Percentiles rank a stretch among this genome's conserved stretches.
phyloP scores from a whole-genome alignment of 129 eudicot genomes.

The Helianthus tuberosus region DNA sequence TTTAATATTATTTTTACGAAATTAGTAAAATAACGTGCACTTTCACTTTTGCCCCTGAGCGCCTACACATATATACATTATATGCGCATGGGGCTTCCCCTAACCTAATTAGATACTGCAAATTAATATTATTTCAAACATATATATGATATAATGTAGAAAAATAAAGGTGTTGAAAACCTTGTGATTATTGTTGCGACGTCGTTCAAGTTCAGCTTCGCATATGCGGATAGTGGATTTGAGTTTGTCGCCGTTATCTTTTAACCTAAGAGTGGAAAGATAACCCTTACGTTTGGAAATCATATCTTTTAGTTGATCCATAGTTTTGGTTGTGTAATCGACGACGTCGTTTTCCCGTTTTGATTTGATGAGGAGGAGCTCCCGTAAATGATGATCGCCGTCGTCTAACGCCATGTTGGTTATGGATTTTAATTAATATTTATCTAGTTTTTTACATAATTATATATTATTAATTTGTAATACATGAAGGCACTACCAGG shows the following conservation, averaged over 20 bases:
- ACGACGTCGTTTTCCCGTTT: neutral
- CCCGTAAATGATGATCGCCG: neutral
- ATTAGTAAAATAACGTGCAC: too few relatives aligned
- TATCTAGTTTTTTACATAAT: too few relatives aligned
- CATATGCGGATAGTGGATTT: conserved; percentile 13
- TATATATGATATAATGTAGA: neutral
- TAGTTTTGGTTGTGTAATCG: neutral
- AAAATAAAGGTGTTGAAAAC: conserved; percentile 15
- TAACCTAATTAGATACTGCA: neutral
- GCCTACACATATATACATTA: too few relatives aligned
- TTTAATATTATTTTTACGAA: too few relatives aligned
- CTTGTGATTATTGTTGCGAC: conserved; percentile 25
- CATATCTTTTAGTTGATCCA: conserved; percentile 13
- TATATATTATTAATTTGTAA: too few relatives aligned
- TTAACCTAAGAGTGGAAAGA: neutral
- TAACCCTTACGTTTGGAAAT: neutral
- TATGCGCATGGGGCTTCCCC: too few relatives aligned
- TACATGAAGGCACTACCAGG: too few relatives aligned
- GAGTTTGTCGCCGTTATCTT: conserved; percentile 58
- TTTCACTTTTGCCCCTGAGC: too few relatives aligned
- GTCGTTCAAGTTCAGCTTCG: conserved; percentile 43
- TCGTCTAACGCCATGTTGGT: too few relatives aligned
- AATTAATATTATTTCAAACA: neutral
- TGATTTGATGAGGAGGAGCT: conserved; percentile 35
- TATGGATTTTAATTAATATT: too few relatives aligned